Evolutionary conservation across 2,329 filamentous ascomycete species (phyloP), one percentile per base, ranked within the genome.

Genomic region (Coleophoma cylindrospora): DNA sequence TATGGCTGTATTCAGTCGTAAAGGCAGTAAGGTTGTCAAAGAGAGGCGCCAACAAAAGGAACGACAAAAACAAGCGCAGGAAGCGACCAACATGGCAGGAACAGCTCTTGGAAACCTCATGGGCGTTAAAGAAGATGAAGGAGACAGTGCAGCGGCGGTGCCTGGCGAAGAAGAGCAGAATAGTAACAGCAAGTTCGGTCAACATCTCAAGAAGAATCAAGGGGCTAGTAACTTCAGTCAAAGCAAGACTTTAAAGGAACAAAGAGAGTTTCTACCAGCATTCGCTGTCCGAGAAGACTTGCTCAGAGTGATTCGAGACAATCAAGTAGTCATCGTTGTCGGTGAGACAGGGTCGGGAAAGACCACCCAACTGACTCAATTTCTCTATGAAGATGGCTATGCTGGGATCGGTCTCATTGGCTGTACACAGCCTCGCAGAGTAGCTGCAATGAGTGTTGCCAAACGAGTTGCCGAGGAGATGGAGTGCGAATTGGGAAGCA

Each of bases 401-500:
- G 89, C 86, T 13, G 87, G 86, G 49, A 72, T 78, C 33, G 94
- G 94, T 45, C 84, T 96, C 78, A 97, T 99, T 60, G 92, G 91
- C 4, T 99, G 94, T 65, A 99, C 94, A 1, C 94, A 99, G 60
- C 94, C 94, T 47, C 83, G 94, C 61, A 88, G 94, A 76, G 95
- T 99, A 34, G 94, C 94, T 21, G 94, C 94, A 19, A 99, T 99
- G 94, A 96, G 91, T 71, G 94, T 99, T 27, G 94, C 94, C 2
- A 97, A 97, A 68, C 91, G 94, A 74, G 94, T 99, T 37, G 90
- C 89, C 51, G 94, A 99, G 70, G 94, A 99, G 71, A 99, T 99
- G 95, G 89, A 96, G 59, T 91, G 95, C 41, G 86, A 86, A 50
- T 75, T 99, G 10, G 94, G 94, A 45, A 85, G 86, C 50, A 80